Conservation (phyloP, 129 eudicot species). For the Saussurea involucrata region DNA sequence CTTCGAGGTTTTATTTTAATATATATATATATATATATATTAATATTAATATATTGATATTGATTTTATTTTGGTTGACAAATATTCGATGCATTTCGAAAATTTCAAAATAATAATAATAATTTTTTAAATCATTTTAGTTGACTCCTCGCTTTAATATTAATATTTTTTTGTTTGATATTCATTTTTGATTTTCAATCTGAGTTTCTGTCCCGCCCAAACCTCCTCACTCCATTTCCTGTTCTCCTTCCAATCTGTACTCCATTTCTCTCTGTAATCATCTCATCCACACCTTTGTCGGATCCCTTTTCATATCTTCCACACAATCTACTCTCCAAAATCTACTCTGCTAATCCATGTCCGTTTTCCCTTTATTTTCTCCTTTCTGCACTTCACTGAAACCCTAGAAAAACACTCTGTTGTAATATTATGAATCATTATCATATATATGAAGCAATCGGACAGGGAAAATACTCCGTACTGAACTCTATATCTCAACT, state of each 20-base stretch:
- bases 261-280: constrained; percentile 7
- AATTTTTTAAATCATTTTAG: not conserved
- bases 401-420: constrained; percentile 22
- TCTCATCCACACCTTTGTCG: not conserved
- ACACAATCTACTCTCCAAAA: not conserved
- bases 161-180: not conserved
- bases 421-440: constrained; percentile 58
- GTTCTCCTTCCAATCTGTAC: constrained; percentile 6
- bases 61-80: too few relatives aligned
- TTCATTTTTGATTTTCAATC: constrained; percentile 31
- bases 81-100: too few relatives aligned
- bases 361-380: not conserved
- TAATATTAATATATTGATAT: too few relatives aligned
- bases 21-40: too few relatives aligned
- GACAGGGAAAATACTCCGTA: constrained; percentile 85
- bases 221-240: constrained; percentile 12
- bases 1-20: too few relatives aligned
- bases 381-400: constrained; percentile 2
- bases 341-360: constrained; percentile 13
- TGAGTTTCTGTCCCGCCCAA: constrained; percentile 36
- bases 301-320: not conserved
- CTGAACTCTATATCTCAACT: not conserved
- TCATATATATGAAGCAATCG: constrained; percentile 88
- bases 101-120: too few relatives aligned
- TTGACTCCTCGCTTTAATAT: not conserved